phyloP scores from a whole-genome alignment of 306 rosid genomes.

The Dryas drummondii region DNA sequence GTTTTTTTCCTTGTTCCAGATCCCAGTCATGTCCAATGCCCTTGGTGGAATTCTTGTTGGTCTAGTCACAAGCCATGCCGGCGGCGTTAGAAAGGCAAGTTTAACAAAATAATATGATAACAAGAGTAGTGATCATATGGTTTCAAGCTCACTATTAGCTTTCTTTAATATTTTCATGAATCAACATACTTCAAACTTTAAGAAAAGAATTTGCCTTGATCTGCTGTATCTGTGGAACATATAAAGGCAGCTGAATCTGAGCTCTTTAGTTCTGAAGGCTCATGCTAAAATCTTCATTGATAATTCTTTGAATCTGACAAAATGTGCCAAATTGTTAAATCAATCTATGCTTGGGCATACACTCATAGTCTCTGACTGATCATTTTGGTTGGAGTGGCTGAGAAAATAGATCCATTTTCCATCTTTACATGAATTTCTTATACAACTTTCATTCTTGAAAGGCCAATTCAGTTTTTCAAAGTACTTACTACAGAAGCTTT shows the following conservation, averaged over 20 bases:
- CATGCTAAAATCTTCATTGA: not conserved
- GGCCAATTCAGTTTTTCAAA: not conserved
- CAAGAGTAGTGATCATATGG: conserved; percentile 3
- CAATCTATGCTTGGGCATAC: conserved; percentile 5
- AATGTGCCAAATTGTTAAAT: not conserved
- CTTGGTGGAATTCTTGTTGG: conserved; percentile 98
- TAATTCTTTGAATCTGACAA: not conserved
- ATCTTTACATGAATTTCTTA: not conserved
- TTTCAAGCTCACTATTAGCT: conserved; percentile 4
- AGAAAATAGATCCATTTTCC: not conserved
- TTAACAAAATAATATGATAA: conserved; percentile 15
- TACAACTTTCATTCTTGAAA: not conserved
- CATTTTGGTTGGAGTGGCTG: conserved; percentile 14
- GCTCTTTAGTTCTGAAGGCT: not conserved
- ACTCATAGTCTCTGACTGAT: conserved; percentile 9
- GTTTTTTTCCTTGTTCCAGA: conserved; percentile 43
- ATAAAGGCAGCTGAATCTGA: not conserved
- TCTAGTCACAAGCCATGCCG: conserved; percentile 81
- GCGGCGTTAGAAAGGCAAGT: conserved; percentile 96
- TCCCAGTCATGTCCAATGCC: conserved; percentile 80
- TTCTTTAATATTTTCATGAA: not conserved
- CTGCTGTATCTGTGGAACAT: not conserved
- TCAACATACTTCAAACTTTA: not conserved
- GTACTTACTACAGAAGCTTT: conserved; percentile 1
- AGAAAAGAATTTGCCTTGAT: not conserved